A percentile compares a stretch with the other conserved stretches of the same genome.
Evolutionary conservation across 2,329 filamentous ascomycete species (phyloP).

Genomic region (Coniochaeta sp.): DNA sequence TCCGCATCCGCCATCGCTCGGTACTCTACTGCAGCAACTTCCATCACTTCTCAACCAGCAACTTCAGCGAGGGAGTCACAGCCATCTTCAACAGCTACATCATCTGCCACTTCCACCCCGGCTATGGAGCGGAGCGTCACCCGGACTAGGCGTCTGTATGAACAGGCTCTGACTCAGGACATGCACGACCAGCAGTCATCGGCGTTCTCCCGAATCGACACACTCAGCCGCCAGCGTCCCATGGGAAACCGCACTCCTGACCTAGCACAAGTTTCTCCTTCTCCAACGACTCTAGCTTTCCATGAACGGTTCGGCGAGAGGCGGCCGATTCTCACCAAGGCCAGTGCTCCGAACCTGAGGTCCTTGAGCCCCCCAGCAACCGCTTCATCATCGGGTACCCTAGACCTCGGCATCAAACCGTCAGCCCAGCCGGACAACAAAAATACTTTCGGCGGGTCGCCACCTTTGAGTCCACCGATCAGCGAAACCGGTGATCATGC

Average conservation of each 20-base stretch:
- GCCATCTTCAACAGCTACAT: conserved; percentile 27
- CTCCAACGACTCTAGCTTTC: conserved; percentile 35
- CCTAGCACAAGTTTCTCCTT: conserved; percentile 32
- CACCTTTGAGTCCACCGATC: conserved; percentile 60
- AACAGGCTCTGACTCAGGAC: conserved; percentile 72
- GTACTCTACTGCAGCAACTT: conserved; percentile 82
- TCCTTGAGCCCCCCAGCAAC: conserved; percentile 41
- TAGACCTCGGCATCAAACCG: conserved; percentile 22
- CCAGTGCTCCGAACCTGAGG: conserved; percentile 63
- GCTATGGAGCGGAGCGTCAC: conserved; percentile 57
- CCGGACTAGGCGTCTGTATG: conserved; percentile 71
- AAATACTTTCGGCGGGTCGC: conserved; percentile 25
- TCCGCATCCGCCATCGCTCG: conserved; percentile 59
- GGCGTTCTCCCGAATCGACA: conserved; percentile 72
- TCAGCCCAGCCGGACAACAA: conserved; percentile 28
- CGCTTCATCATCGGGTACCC: conserved; percentile 26
- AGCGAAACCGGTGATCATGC: conserved; percentile 65
- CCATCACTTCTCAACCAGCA: conserved; percentile 66
- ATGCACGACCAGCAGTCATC: conserved; percentile 74
- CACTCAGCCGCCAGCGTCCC: conserved; percentile 57
- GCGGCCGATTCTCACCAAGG: conserved; percentile 40
- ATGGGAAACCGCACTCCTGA: conserved; percentile 44
- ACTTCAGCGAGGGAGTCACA: conserved; percentile 44
- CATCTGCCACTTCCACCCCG: conserved; percentile 27
- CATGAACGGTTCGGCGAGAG: conserved; percentile 38